Conservation (phyloP, 306 rosid species). For the Senna tora region DNA sequence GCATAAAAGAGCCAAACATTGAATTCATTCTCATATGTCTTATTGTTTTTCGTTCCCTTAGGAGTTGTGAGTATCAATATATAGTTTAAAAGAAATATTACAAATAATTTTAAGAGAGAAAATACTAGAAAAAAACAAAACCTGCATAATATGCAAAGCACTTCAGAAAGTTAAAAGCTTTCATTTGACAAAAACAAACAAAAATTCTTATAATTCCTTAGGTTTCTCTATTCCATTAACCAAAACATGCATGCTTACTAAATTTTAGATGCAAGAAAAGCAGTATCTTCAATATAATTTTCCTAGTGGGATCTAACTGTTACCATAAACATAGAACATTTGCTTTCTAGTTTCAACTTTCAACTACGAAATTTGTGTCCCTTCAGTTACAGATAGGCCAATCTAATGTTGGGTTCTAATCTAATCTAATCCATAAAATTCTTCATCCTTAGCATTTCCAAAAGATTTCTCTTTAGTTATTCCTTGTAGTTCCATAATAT, state of each 20-base stretch:
- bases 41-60: too few species aligned
- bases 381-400: constrained; percentile 16
- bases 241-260: background rate
- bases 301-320: constrained; percentile 9
- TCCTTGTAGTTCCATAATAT: too few species aligned
- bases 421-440: too few species aligned
- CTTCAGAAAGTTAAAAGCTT: constrained; percentile 22
- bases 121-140: background rate
- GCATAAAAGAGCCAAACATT: too few species aligned
- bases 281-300: background rate
- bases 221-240: background rate
- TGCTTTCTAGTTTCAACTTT: too few species aligned
- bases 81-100: background rate
- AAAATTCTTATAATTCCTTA: background rate
- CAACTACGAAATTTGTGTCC: background rate
- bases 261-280: constrained; percentile 5
- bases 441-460: too few species aligned
- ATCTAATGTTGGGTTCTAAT: too few species aligned
- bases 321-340: background rate
- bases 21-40: too few species aligned
- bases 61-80: too few species aligned
- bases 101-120: background rate
- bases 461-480: too few species aligned
- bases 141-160: constrained; percentile 6
- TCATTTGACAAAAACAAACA: background rate